A percentile compares a stretch with the other conserved stretches of the same genome.
Conservation (phyloP, 164 flowering plant genomes). For the Paratinospora sagittata region DNA sequence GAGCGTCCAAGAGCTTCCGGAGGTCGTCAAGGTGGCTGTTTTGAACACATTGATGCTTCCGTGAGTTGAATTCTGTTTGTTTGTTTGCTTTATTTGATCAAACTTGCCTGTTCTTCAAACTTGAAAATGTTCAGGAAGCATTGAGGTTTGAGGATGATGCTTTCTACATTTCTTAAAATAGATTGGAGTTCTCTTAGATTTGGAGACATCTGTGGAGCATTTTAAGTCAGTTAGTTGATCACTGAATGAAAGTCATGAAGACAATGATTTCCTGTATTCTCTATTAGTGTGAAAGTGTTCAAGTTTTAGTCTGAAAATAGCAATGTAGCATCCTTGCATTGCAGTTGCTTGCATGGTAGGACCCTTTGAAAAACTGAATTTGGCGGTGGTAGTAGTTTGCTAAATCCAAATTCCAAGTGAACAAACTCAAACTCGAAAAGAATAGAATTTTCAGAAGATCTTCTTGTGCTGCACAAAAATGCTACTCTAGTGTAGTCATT, state of each 20-base stretch:
- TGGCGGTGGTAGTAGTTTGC: not conserved
- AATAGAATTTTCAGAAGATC: not conserved
- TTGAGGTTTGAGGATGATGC: not conserved
- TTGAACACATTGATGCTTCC: conserved; percentile 19
- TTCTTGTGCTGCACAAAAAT: not conserved
- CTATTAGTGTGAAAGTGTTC: too few relatives aligned
- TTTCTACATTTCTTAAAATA: not conserved
- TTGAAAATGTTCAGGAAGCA: not conserved
- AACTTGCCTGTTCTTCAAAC: not conserved
- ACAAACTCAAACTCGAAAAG: too few relatives aligned
- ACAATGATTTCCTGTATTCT: too few relatives aligned
- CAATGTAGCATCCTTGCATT: too few relatives aligned
- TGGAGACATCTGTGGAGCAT: not conserved
- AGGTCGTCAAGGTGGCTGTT: conserved; percentile 76
- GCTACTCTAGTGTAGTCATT: not conserved
- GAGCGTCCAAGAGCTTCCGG: conserved; percentile 56
- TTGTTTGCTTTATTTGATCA: not conserved
- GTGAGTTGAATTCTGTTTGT: conserved; percentile 20
- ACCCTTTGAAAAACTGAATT: not conserved
- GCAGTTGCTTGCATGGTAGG: not conserved
- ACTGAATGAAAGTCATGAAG: too few relatives aligned
- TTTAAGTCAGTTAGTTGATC: too few relatives aligned
- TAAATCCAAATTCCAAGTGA: not conserved
- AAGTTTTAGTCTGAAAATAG: too few relatives aligned
- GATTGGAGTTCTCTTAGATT: not conserved